Conservation (phyloP, 2,329 filamentous ascomycete species). For the Escovopsis sp. region DNA sequence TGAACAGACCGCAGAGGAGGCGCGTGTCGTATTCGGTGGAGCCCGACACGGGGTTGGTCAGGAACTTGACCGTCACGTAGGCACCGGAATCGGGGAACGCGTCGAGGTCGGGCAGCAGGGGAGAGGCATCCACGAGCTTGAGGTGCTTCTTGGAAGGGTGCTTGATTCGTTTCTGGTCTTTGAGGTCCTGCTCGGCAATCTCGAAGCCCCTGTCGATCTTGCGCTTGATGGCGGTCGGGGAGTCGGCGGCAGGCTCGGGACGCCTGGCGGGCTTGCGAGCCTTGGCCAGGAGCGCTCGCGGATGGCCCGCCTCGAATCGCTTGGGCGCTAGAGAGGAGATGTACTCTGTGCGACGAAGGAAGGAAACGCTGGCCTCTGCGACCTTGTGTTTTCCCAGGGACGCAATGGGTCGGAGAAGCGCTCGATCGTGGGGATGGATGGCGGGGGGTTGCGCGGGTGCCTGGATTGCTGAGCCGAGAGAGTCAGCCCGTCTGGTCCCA, state of each 20-base stretch:
- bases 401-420: slow-evolving; percentile 68
- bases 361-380: slow-evolving; percentile 68
- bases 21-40: slow-evolving; percentile 41
- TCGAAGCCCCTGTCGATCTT: slow-evolving; percentile 52
- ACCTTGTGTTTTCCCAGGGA: slow-evolving; percentile 73
- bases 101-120: slow-evolving; percentile 50
- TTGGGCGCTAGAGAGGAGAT: slow-evolving; percentile 52
- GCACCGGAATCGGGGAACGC: slow-evolving; percentile 56
- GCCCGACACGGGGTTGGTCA: slow-evolving; percentile 45
- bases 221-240: slow-evolving; percentile 50
- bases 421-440: slow-evolving; percentile 70
- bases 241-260: slow-evolving; percentile 44
- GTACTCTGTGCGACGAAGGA: slow-evolving; percentile 92
- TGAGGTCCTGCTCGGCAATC: slow-evolving; percentile 36
- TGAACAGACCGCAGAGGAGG: slow-evolving; percentile 45
- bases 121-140: slow-evolving; percentile 43
- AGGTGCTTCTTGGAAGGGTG: slow-evolving; percentile 45
- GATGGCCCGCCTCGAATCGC: slow-evolving; percentile 31
- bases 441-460: slow-evolving; percentile 55
- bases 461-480: slow-evolving; percentile 52
- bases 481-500: background rate
- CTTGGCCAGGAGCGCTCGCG: slow-evolving; percentile 21
- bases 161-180: slow-evolving; percentile 37
- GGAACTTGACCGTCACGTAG: slow-evolving; percentile 56
- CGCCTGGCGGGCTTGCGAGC: slow-evolving; percentile 29